These are phyloP conservation scores for Atkinsonella hypoxylon DNA, from an alignment of 2,329 filamentous ascomycete species.

Conservation along the genomic window DNA sequence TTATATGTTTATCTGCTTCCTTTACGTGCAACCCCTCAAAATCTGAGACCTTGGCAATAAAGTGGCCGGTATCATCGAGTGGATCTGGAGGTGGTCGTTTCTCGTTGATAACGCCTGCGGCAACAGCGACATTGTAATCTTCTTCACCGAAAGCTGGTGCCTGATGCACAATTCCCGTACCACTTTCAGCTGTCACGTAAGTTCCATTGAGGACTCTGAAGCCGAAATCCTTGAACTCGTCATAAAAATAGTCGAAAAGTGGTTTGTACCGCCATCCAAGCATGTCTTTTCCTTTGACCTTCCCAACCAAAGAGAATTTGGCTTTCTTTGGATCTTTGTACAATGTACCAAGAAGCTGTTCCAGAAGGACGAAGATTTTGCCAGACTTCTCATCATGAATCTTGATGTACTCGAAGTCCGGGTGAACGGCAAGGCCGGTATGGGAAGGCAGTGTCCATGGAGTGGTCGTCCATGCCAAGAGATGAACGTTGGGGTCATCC, in stretches of 20 bases:
- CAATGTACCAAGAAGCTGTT: constrained; percentile 67
- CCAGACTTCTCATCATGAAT: constrained; percentile 71
- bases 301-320: constrained; percentile 57
- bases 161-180: constrained; percentile 90
- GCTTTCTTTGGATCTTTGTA: constrained; percentile 71
- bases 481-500: constrained; percentile 59
- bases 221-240: constrained; percentile 73
- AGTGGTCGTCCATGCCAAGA: constrained; percentile 85
- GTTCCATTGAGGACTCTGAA: constrained; percentile 74
- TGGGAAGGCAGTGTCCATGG: constrained; percentile 79
- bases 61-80: constrained; percentile 73
- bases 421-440: constrained; percentile 63
- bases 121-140: constrained; percentile 76
- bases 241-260: constrained; percentile 80
- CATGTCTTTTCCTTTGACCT: constrained; percentile 56
- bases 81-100: constrained; percentile 76
- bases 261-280: constrained; percentile 72
- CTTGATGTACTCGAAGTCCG: constrained; percentile 79
- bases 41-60: constrained; percentile 64
- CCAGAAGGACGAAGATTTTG: constrained; percentile 75
- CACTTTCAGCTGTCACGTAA: constrained; percentile 82
- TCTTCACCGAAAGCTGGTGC: constrained; percentile 91
- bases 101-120: constrained; percentile 65
- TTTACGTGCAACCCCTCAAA: constrained; percentile 86
- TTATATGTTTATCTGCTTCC: constrained; percentile 82